Base-by-base conservation (phyloP, 1,284 basidiomycete species). In the Agroathelia rolfsii region DNA sequence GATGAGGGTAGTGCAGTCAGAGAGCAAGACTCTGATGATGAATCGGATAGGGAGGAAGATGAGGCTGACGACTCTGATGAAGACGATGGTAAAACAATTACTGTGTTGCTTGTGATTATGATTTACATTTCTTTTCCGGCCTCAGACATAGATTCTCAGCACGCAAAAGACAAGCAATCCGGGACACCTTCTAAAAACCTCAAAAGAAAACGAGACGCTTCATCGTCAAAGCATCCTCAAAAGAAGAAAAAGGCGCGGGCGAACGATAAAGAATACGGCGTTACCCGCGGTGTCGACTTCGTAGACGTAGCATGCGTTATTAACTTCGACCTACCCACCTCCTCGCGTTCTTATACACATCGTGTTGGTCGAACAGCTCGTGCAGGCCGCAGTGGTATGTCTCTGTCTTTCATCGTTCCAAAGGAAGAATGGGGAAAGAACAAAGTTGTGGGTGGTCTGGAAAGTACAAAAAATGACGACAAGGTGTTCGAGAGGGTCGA, bases 281-380 rank as follows among this genome's bases (percentile, higher is more conserved):
- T 97, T 32, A 92, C 90, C 1, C 85, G 95, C 26, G 95, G 95
- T 2, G 80, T 98, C 42, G 95, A 99, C 60, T 99, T 99, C 56
- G 72, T 97, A 47, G 85, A 95, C 46, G 95, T 98, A 28, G 82
- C 93, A 2, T 97, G 93, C 48, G 95, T 99, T 6, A 75, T 99
- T 59, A 99, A 98, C 64, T 99, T 98, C 58, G 95, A 99, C 57
- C 71, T 98, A 6, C 95, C 95, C 1, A 69, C 77, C 3, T 83
- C 88, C 1, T 70, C 86, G 3, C 80, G 79, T n/a, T 74, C 89
- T 2, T 99, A 99, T 56, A 93, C 87, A 2, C 95, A 99, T 55
- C 84, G 95, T 29, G 84, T 98, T 9, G 95, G 95, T 5, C 79
- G 94, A 14, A 98, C 94, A 0, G 93, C 94, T 3, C 84, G 95